phyloP scores from a whole-genome alignment of 345 rosid genomes.

The Aquilaria malaccensis region DNA sequence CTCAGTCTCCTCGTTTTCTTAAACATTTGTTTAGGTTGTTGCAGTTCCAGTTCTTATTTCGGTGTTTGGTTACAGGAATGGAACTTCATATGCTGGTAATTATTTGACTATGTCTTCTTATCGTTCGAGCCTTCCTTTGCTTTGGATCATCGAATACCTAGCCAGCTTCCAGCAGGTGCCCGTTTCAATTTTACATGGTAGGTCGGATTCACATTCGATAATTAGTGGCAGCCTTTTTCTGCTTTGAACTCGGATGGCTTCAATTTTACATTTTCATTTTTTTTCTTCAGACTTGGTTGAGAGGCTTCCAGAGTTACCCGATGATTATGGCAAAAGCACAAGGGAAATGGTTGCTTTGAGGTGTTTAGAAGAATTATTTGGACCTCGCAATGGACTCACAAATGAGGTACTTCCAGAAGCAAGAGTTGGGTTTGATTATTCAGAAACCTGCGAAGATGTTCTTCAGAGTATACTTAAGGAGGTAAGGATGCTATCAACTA shows the following conservation, averaged over 20 bases:
- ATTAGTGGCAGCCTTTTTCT: not conserved
- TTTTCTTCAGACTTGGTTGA: constrained; percentile 33
- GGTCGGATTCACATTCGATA: not conserved
- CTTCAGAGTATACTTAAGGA: constrained; percentile 27
- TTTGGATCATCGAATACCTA: constrained; percentile 52
- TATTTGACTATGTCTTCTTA: constrained; percentile 11
- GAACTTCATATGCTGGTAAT: no score
- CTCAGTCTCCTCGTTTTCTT: no score
- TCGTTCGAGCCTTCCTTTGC: constrained; percentile 31
- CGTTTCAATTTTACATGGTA: constrained; percentile 37
- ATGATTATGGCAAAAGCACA: constrained; percentile 20
- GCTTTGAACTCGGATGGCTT: not conserved
- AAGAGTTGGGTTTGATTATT: constrained; percentile 23
- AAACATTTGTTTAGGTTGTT: no score
- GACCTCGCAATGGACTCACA: constrained; percentile 5
- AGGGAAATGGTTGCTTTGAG: constrained; percentile 54
- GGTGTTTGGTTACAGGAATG: no score
- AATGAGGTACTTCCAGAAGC: constrained; percentile 16
- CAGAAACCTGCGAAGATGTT: constrained; percentile 40
- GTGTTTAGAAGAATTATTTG: constrained; percentile 49
- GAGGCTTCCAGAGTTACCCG: constrained; percentile 29
- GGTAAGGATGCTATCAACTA: constrained; percentile 17
- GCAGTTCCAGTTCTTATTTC: no score
- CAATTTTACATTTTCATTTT: not conserved
- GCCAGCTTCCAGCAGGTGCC: constrained; percentile 30